Percentiles rank a stretch among this genome's conserved stretches.
These are phyloP conservation scores for Colletotrichum sp. DNA, from an alignment of 2,329 filamentous ascomycete genomes.

Conservation along the genomic window DNA sequence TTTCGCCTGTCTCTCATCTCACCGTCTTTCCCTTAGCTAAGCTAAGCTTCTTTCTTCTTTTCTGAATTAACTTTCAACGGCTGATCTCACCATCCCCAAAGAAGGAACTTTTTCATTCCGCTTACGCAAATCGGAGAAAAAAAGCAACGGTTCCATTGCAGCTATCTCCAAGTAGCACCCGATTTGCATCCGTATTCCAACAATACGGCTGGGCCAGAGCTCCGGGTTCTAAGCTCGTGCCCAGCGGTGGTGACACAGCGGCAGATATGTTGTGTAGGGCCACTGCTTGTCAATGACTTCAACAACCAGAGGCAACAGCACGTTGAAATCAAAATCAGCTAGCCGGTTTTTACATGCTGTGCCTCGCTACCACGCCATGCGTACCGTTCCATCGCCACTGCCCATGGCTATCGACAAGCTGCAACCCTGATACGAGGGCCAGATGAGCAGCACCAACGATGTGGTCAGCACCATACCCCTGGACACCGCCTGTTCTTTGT, in stretches of 20 bases:
- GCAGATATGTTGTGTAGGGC: neutral
- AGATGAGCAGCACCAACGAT: neutral
- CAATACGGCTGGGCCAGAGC: neutral
- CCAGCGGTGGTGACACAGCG: neutral
- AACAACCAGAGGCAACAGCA: neutral
- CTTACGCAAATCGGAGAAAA: neutral
- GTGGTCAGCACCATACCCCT: neutral
- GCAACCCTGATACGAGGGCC: neutral
- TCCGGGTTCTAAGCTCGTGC: neutral
- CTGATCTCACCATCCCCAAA: neutral
- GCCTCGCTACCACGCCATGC: neutral
- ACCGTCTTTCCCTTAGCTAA: neutral
- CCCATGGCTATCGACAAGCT: neutral
- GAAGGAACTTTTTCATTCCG: neutral
- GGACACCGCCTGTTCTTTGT: neutral
- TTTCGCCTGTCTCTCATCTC: neutral
- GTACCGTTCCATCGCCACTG: neutral
- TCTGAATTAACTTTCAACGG: neutral
- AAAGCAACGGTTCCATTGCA: neutral
- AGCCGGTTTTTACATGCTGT: neutral
- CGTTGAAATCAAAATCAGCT: neutral
- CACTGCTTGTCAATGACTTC: neutral
- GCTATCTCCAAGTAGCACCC: neutral
- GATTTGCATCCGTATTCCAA: neutral
- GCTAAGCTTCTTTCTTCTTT: neutral